Evolutionary conservation across 345 rosid species (phyloP), one percentile per base, ranked within the genome.

Genomic region (Gossypium arboreum): DNA sequence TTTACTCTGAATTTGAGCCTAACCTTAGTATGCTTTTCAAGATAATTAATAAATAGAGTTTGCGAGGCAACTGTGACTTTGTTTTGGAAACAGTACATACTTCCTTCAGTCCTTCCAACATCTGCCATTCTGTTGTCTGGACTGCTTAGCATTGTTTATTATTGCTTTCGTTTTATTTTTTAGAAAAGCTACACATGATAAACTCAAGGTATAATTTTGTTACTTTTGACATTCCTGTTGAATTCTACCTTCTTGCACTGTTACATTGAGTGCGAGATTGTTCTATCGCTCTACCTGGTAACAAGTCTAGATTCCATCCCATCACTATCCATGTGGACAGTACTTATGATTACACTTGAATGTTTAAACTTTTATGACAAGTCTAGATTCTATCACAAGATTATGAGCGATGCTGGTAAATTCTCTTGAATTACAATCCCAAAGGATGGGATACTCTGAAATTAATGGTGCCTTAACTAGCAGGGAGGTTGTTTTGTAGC

Each of bases 21-120:
- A 54, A 54, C 18, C 59, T 52, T 5, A 55, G 50, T 71, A 34
- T 25, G 12, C 10, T 70, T 70, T 52, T 70, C n/a, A 66, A 65
- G 51, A 9, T 25, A 13, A 13, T 50, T 22, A 48, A 48, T 50
- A 68, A 50, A 22, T 68, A 17, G 25, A 6, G 62, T 2, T 54
- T 22, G 50, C 2, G 63, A 54, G 58, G 59, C 58, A 27, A 16
- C 58, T 50, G 44, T 68, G 41, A 50, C 56, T 50, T 51, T 50
- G 9, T 69, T 69, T 51, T 51, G 24, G 39, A 17, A 50, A 7
- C 24, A 25, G 9, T 16, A 7, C 65, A 12, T 8, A 17, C n/a
- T 13, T 60, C 41, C 39, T 12, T 57, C 15, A 57, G 13, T 44
- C n/a, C 51, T 44, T 65, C 25, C 52, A 65, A 44, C 17, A 43